Percentiles rank a stretch among this genome's conserved stretches.
phyloP scores from a whole-genome alignment of 352 stramenopile genomes.

The Phytophthora vignae region DNA sequence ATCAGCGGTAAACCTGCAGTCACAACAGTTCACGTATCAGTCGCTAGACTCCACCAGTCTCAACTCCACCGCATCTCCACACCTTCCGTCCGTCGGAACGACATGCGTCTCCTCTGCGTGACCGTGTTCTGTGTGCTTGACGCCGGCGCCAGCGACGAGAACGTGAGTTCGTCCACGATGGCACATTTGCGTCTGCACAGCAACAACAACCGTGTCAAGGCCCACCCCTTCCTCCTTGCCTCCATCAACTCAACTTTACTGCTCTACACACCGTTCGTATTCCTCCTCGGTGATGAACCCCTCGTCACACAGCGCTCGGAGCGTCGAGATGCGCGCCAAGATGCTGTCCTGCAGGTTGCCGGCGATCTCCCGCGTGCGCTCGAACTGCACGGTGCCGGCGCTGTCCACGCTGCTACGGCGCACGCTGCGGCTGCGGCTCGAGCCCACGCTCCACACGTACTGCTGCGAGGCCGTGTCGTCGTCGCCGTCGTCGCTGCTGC shows the following conservation, averaged over 20 bases:
- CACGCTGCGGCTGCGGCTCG: slow-evolving; percentile 16
- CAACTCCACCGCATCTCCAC: neutral
- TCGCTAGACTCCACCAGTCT: neutral
- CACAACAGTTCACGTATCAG: neutral
- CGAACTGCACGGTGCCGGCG: slow-evolving; percentile 29
- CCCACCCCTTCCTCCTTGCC: neutral
- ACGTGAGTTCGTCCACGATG: slow-evolving; percentile 83
- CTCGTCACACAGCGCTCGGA: slow-evolving; percentile 78
- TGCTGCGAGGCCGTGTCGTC: slow-evolving; percentile 21
- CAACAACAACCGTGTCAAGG: slow-evolving; percentile 16
- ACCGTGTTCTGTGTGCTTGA: slow-evolving; percentile 43
- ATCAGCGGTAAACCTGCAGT: slow-evolving; percentile 69
- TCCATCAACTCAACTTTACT: neutral
- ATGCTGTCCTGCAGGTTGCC: slow-evolving; percentile 61
- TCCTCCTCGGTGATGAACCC: slow-evolving; percentile 84
- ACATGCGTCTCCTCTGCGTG: slow-evolving; percentile 44
- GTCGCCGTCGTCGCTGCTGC: slow-evolving; percentile 4
- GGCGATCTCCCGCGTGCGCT: slow-evolving; percentile 50
- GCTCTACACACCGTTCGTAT: slow-evolving; percentile 62
- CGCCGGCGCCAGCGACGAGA: slow-evolving; percentile 37
- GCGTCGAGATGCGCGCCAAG: slow-evolving; percentile 73
- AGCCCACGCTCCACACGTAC: slow-evolving; percentile 33
- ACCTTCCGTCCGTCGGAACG: slow-evolving; percentile 47
- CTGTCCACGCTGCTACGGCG: slow-evolving; percentile 18
- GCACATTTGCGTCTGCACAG: slow-evolving; percentile 64